A percentile compares a stretch with the other conserved stretches of the same genome.
Evolutionary conservation across 2,329 filamentous ascomycete species (phyloP).

Genomic region (Verticillium alfalfae): DNA sequence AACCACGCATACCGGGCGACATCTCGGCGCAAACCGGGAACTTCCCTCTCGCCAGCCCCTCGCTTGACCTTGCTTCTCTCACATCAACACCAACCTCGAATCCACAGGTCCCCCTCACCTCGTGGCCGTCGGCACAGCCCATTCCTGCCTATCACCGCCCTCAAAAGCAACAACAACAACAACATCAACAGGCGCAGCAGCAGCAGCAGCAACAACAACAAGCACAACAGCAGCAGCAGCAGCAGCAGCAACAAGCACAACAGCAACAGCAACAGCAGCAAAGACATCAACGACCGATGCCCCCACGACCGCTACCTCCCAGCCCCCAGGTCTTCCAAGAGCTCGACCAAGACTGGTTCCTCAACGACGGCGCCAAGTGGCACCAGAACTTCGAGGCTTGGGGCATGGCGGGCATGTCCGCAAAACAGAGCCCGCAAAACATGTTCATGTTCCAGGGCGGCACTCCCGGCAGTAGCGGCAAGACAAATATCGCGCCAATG

Average conservation of each 20-base stretch:
- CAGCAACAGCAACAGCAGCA: neutral
- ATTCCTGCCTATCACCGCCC: slow-evolving; percentile 18
- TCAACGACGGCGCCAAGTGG: slow-evolving; percentile 53
- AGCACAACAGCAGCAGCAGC: slow-evolving; percentile 1
- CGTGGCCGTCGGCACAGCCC: slow-evolving; percentile 10
- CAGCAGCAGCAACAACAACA: neutral
- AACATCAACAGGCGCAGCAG: slow-evolving; percentile 6
- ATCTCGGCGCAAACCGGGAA: neutral
- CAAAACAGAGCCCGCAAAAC: slow-evolving; percentile 5
- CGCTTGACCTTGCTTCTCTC: neutral
- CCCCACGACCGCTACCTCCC: slow-evolving; percentile 7
- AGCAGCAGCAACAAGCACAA: neutral
- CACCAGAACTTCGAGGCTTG: slow-evolving; percentile 53
- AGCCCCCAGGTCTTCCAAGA: slow-evolving; percentile 23
- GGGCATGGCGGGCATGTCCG: slow-evolving; percentile 27
- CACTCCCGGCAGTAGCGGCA: neutral
- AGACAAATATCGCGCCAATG: neutral
- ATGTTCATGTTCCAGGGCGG: slow-evolving; percentile 10
- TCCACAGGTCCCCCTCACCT: neutral
- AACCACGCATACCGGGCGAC: slow-evolving; percentile 8
- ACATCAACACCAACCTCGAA: neutral
- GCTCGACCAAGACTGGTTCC: slow-evolving; percentile 52
- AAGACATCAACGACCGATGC: neutral
- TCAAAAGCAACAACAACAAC: slow-evolving; percentile 14
- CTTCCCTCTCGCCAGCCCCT: neutral